Evolutionary conservation across 2,329 filamentous ascomycete genomes (phyloP).

Genomic region (Teratosphaeriaceae sp.): DNA sequence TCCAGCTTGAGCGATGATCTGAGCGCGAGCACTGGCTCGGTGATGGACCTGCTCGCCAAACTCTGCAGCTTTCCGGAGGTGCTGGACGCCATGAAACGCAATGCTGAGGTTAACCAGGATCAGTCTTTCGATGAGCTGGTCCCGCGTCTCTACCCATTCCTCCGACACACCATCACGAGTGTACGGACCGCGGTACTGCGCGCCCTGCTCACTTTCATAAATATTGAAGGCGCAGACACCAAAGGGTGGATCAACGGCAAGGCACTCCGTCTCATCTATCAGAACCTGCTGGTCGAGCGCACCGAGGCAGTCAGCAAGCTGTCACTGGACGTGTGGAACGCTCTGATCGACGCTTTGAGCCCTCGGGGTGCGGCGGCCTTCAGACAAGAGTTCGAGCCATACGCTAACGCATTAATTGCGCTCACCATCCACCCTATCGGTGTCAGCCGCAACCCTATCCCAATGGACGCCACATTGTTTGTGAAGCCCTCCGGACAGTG

Average conservation of each 20-base stretch:
- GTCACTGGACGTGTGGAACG: conserved; percentile 81
- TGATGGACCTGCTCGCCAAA: conserved; percentile 96
- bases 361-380: conserved; percentile 56
- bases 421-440: conserved; percentile 87
- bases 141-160: conserved; percentile 88
- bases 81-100: conserved; percentile 85
- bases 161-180: conserved; percentile 93
- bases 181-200: conserved; percentile 90
- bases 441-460: conserved; percentile 80
- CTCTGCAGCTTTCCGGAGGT: conserved; percentile 93
- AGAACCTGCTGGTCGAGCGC: conserved; percentile 90
- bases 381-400: conserved; percentile 63
- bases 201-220: conserved; percentile 85
- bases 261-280: conserved; percentile 81
- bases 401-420: conserved; percentile 75
- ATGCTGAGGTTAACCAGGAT: conserved; percentile 73
- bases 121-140: conserved; percentile 90
- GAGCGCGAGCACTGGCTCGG: conserved; percentile 92
- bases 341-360: conserved; percentile 64
- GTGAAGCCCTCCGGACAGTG: conserved; percentile 87
- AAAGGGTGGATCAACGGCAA: conserved; percentile 90
- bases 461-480: conserved; percentile 85
- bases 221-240: conserved; percentile 70
- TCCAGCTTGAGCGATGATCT: conserved; percentile 96
- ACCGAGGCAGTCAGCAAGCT: conserved; percentile 75